Conservation (phyloP, 352 stramenopile genomes). For the Globisporangium alternatum region DNA sequence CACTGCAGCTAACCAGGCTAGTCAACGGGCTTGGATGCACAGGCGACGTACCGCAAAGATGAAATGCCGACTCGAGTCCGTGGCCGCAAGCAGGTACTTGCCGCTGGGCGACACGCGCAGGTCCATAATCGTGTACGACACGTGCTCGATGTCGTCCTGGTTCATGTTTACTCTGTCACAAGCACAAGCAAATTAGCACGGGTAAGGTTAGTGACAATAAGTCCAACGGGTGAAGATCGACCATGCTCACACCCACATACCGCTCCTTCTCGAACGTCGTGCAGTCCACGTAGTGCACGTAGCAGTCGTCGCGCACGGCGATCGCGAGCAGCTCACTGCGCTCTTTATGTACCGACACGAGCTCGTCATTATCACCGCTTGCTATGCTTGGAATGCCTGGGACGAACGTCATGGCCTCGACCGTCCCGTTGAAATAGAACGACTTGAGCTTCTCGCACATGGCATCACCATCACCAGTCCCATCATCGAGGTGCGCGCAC, state of each 20-base stretch:
- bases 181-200: constrained; percentile 3
- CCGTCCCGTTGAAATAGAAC: constrained; percentile 84
- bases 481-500: constrained; percentile 25
- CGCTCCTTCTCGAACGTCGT: constrained; percentile 75
- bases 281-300: constrained; percentile 83
- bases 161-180: constrained; percentile 81
- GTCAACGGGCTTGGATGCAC: background rate
- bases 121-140: constrained; percentile 88
- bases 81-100: constrained; percentile 80
- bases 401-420: constrained; percentile 64
- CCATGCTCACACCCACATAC: constrained; percentile 23
- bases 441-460: constrained; percentile 66
- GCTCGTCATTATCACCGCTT: background rate
- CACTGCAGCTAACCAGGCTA: background rate
- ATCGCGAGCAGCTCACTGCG: constrained; percentile 52
- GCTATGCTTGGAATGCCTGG: constrained; percentile 14
- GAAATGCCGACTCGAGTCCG: constrained; percentile 80
- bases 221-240: background rate
- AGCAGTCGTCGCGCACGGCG: constrained; percentile 78
- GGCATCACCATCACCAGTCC: background rate
- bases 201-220: background rate
- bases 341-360: background rate
- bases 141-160: constrained; percentile 79
- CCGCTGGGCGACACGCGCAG: constrained; percentile 63
- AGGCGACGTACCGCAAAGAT: constrained; percentile 52